Evolutionary conservation across 805 yeast genomes (phyloP).

Genomic region (Candida golubevii): DNA sequence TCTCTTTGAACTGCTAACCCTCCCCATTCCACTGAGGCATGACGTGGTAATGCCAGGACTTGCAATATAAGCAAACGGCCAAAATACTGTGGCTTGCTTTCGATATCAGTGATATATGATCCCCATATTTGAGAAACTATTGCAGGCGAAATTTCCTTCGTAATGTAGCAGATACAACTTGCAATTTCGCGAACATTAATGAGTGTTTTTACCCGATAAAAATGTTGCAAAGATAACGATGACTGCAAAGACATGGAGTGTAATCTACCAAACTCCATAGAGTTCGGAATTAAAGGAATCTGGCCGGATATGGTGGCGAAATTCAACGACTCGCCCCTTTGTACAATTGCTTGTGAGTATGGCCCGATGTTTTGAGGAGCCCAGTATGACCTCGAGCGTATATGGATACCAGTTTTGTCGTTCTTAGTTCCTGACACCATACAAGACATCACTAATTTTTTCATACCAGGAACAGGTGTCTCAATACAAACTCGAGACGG

Average conservation of each 20-base stretch:
- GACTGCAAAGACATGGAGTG: slow-evolving; percentile 27
- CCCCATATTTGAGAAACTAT: slow-evolving; percentile 43
- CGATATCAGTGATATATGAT: slow-evolving; percentile 27
- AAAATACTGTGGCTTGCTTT: slow-evolving; percentile 16
- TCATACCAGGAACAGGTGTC: slow-evolving; percentile 41
- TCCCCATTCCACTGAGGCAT: slow-evolving; percentile 71
- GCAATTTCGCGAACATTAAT: slow-evolving; percentile 44
- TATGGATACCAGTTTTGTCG: slow-evolving; percentile 70
- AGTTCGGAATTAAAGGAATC: slow-evolving; percentile 74
- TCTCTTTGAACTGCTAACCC: slow-evolving; percentile 49
- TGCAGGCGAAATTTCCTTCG: slow-evolving; percentile 26
- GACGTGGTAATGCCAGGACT: slow-evolving; percentile 57
- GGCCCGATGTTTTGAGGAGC: slow-evolving; percentile 99
- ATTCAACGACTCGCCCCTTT: slow-evolving; percentile 33
- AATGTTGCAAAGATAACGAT: slow-evolving; percentile 68
- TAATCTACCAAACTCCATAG: slow-evolving; percentile 47
- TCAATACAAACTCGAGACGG: slow-evolving; percentile 88
- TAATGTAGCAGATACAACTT: slow-evolving; percentile 53
- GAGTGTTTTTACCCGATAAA: slow-evolving; percentile 56
- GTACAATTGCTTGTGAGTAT: slow-evolving; percentile 78
- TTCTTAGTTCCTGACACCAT: slow-evolving; percentile 31
- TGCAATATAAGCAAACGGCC: slow-evolving; percentile 46
- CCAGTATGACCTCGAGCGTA: slow-evolving; percentile 94
- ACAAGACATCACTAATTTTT: slow-evolving; percentile 57
- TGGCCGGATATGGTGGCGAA: slow-evolving; percentile 79